Conservation (phyloP, 1,284 basidiomycete genomes). For the Tylopilus sp. region DNA sequence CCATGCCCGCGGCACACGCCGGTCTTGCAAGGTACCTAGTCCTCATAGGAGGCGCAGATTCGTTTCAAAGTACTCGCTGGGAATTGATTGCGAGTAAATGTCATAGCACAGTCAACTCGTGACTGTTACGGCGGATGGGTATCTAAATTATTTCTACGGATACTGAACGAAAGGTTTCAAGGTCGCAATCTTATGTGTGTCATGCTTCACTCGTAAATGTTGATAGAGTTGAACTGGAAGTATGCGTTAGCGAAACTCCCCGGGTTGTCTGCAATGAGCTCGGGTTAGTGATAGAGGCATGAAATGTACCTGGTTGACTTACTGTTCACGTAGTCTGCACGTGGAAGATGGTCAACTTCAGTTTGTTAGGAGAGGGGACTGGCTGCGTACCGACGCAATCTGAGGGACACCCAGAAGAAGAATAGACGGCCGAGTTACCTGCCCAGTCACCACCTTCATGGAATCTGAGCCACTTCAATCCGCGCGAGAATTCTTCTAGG, state of each 20-base stretch:
- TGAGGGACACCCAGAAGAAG: constrained; percentile 37
- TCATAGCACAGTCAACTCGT: too few species aligned
- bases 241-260: constrained; percentile 50
- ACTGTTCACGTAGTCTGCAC: constrained; percentile 35
- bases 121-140: background rate
- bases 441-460: constrained; percentile 45
- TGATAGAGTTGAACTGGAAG: constrained; percentile 48
- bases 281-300: background rate
- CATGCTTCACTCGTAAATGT: constrained; percentile 34
- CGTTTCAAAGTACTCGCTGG: too few species aligned
- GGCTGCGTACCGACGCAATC: constrained; percentile 31
- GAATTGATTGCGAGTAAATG: too few species aligned
- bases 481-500: too few species aligned
- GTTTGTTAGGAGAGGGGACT: background rate
- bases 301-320: constrained; percentile 9
- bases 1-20: too few species aligned
- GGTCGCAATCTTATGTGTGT: background rate
- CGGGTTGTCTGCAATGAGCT: constrained; percentile 40
- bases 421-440: constrained; percentile 34
- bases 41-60: too few species aligned
- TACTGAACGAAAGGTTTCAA: background rate
- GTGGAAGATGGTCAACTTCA: background rate
- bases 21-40: too few species aligned
- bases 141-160: background rate
- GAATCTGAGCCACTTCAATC: background rate